These are phyloP conservation scores for Aotearoamyces nothofagi DNA, from an alignment of 2,329 filamentous ascomycete genomes.

Conservation along the genomic window DNA sequence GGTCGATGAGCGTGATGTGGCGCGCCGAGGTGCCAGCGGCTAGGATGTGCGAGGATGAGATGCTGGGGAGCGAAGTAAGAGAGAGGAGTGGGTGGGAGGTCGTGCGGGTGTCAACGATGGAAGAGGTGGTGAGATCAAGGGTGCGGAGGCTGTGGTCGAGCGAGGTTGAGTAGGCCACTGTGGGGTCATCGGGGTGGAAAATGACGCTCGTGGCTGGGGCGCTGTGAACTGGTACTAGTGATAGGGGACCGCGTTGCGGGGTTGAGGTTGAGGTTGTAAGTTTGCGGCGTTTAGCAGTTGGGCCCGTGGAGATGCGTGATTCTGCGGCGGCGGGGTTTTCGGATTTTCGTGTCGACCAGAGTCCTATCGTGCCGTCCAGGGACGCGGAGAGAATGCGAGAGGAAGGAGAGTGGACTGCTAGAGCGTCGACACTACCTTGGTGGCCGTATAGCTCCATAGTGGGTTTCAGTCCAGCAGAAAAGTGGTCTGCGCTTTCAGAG, in stretches of 20 bases:
- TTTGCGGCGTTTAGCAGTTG: slow-evolving; percentile 65
- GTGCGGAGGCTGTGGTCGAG: slow-evolving; percentile 86
- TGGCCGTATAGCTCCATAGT: slow-evolving; percentile 77
- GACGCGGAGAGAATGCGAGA: slow-evolving; percentile 76
- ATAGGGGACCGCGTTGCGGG: slow-evolving; percentile 62
- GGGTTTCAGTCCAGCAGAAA: slow-evolving; percentile 44
- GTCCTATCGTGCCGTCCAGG: slow-evolving; percentile 66
- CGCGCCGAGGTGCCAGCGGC: slow-evolving; percentile 70
- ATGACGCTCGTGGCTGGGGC: slow-evolving; percentile 61
- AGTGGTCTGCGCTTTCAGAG: slow-evolving; percentile 44
- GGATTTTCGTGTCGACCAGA: slow-evolving; percentile 74
- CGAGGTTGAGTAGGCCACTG: slow-evolving; percentile 81
- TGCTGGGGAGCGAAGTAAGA: slow-evolving; percentile 54
- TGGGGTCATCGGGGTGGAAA: slow-evolving; percentile 74
- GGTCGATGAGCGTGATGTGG: slow-evolving; percentile 88
- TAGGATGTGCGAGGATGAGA: slow-evolving; percentile 30
- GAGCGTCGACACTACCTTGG: slow-evolving; percentile 53
- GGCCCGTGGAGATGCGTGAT: slow-evolving; percentile 49
- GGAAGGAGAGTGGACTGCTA: slow-evolving; percentile 59
- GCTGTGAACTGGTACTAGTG: slow-evolving; percentile 56
- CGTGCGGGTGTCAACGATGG: slow-evolving; percentile 66
- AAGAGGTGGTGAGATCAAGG: slow-evolving; percentile 72
- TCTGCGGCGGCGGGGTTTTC: slow-evolving; percentile 61
- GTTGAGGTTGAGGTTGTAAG: slow-evolving; percentile 31
- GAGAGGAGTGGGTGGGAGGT: slow-evolving; percentile 75